phyloP scores from a whole-genome alignment of 805 yeast species.

The Yarrowia yakushimensis region DNA sequence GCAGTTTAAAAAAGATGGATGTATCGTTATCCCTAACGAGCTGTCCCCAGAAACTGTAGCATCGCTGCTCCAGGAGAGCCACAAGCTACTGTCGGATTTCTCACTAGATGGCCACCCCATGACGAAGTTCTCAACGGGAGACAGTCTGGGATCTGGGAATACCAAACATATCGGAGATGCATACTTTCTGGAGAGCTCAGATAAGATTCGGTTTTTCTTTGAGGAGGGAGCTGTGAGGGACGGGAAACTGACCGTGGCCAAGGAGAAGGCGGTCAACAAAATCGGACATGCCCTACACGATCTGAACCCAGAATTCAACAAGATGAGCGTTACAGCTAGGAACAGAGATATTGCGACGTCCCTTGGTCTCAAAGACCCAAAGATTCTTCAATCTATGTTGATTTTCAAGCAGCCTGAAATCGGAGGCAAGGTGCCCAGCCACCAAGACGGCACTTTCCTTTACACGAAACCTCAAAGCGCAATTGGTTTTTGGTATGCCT shows the following conservation, averaged over 20 bases:
- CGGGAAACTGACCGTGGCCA: constrained; percentile 52
- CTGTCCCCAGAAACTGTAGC: constrained; percentile 44
- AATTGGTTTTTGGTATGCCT: constrained; percentile 77
- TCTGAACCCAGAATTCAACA: constrained; percentile 47
- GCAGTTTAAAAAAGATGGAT: constrained; percentile 52
- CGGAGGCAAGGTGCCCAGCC: constrained; percentile 72
- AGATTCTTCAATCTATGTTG: constrained; percentile 74
- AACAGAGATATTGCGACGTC: constrained; percentile 51
- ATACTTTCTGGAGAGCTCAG: constrained; percentile 65
- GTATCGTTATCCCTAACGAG: constrained; percentile 57
- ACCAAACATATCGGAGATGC: constrained; percentile 67
- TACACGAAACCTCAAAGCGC: constrained; percentile 70
- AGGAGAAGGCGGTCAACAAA: constrained; percentile 62
- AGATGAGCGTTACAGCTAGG: constrained; percentile 50
- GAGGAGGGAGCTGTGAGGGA: constrained; percentile 60
- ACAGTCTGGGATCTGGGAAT: constrained; percentile 38
- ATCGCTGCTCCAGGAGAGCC: constrained; percentile 45
- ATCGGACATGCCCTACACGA: constrained; percentile 76
- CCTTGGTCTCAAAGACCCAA: constrained; percentile 57
- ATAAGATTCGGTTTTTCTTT: constrained; percentile 64
- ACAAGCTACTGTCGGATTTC: constrained; percentile 46
- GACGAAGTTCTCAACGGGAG: constrained; percentile 64
- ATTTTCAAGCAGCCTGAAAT: constrained; percentile 75
- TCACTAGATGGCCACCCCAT: constrained; percentile 59
- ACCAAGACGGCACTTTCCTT: constrained; percentile 70